These are phyloP conservation scores for Linnemannia zychae DNA, from an alignment of 192 early-diverging fungal genomes.

Conservation along the genomic window DNA sequence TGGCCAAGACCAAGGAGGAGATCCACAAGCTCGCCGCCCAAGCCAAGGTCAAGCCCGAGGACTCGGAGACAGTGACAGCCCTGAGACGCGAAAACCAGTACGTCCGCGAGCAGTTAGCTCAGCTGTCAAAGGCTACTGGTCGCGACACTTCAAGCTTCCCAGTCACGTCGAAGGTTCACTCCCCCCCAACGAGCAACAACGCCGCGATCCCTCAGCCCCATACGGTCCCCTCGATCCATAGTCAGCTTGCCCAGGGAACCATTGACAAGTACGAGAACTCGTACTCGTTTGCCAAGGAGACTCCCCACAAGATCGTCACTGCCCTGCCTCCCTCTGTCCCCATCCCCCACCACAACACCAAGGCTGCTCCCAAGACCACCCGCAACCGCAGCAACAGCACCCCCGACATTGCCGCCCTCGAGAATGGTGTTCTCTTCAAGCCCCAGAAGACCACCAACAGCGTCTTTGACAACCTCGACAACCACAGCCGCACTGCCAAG, in stretches of 20 bases:
- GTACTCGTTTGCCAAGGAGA: constrained; percentile 53
- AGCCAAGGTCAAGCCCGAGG: constrained; percentile 67
- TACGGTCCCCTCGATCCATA: constrained; percentile 25
- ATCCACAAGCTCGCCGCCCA: constrained; percentile 68
- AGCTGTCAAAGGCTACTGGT: constrained; percentile 67
- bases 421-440: constrained; percentile 44
- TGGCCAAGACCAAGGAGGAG: constrained; percentile 74
- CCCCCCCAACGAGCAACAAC: constrained; percentile 30
- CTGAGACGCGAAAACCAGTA: constrained; percentile 80
- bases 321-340: constrained; percentile 32
- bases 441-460: constrained; percentile 55
- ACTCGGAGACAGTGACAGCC: constrained; percentile 71
- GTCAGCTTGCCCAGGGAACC: constrained; percentile 24
- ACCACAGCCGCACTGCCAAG: constrained; percentile 54
- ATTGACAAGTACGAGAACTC: constrained; percentile 56
- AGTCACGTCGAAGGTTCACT: constrained; percentile 29
- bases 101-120: constrained; percentile 79
- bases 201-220: constrained; percentile 4
- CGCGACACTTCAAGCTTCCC: constrained; percentile 56
- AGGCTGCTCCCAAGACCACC: constrained; percentile 14
- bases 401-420: constrained; percentile 42
- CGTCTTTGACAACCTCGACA: constrained; percentile 53
- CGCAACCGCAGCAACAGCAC: constrained; percentile 55
- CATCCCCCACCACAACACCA: constrained; percentile 30
- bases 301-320: constrained; percentile 42